Percentiles rank a stretch among this genome's conserved stretches.
phyloP scores from a whole-genome alignment of 768 basidiomycete genomes.

The Lyophyllum semitale region DNA sequence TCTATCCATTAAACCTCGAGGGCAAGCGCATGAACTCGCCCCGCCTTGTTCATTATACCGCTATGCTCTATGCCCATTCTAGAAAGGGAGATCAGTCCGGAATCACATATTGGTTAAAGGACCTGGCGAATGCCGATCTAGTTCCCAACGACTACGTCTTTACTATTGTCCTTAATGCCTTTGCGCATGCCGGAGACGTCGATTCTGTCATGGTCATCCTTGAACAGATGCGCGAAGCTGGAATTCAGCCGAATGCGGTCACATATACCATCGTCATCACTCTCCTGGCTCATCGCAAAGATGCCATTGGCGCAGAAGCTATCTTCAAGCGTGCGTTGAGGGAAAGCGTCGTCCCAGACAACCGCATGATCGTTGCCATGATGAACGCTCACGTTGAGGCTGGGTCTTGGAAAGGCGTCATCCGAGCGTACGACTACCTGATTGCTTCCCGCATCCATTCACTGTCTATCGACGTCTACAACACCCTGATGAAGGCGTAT shows the following conservation, averaged over 20 bases:
- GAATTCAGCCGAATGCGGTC: constrained; percentile 45
- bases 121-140: constrained; percentile 49
- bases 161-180: constrained; percentile 59
- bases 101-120: constrained; percentile 55
- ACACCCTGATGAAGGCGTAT: constrained; percentile 82
- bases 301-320: constrained; percentile 64
- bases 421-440: constrained; percentile 69
- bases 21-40: constrained; percentile 39
- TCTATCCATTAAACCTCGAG: constrained; percentile 44
- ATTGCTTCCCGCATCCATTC: constrained; percentile 32
- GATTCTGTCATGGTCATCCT: constrained; percentile 50
- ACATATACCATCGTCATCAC: constrained; percentile 70
- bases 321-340: constrained; percentile 64
- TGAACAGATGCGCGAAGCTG: constrained; percentile 59
- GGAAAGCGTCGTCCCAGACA: constrained; percentile 65
- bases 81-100: constrained; percentile 41
- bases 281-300: constrained; percentile 62
- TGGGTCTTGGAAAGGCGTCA: constrained; percentile 77
- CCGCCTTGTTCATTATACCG: constrained; percentile 51
- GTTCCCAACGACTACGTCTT: constrained; percentile 58
- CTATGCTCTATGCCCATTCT: constrained; percentile 57
- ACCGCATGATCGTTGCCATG: constrained; percentile 64
- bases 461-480: constrained; percentile 65
- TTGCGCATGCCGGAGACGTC: constrained; percentile 57
- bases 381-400: constrained; percentile 85